phyloP scores from a whole-genome alignment of 2,329 filamentous ascomycete genomes.

The Penicillium sp. region DNA sequence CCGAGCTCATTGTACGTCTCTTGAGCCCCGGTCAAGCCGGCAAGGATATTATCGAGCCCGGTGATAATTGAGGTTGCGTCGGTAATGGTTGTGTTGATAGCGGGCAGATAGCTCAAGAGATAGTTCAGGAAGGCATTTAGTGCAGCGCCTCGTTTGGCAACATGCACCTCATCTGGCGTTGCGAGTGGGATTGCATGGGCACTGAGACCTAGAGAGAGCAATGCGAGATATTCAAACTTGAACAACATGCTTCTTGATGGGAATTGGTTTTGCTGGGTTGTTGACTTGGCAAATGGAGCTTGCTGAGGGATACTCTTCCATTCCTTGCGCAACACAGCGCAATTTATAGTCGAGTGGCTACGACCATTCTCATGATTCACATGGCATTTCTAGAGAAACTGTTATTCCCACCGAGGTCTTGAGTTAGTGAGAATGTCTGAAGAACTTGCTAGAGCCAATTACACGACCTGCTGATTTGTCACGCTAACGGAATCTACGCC shows the following conservation, averaged over 20 bases:
- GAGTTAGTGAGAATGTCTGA: neutral
- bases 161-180: neutral
- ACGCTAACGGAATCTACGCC: neutral
- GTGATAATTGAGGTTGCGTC: neutral
- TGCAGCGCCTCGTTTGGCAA: neutral
- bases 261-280: neutral
- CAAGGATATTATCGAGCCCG: constrained; percentile 13
- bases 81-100: neutral
- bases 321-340: neutral
- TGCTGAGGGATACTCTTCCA: neutral
- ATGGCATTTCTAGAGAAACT: neutral
- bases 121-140: neutral
- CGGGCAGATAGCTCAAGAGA: neutral
- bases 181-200: neutral
- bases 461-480: neutral
- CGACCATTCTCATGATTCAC: neutral
- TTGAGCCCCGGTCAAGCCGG: constrained; percentile 7
- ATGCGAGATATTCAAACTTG: neutral
- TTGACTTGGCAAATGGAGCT: neutral
- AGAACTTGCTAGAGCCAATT: neutral
- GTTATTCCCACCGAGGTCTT: neutral
- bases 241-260: neutral
- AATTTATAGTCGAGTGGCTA: neutral
- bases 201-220: neutral
- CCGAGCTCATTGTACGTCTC: constrained; percentile 19